Percentiles rank a stretch among this genome's conserved stretches.
Evolutionary conservation across 352 stramenopile genomes (phyloP).

Genomic region (Pythium rishiriense): DNA sequence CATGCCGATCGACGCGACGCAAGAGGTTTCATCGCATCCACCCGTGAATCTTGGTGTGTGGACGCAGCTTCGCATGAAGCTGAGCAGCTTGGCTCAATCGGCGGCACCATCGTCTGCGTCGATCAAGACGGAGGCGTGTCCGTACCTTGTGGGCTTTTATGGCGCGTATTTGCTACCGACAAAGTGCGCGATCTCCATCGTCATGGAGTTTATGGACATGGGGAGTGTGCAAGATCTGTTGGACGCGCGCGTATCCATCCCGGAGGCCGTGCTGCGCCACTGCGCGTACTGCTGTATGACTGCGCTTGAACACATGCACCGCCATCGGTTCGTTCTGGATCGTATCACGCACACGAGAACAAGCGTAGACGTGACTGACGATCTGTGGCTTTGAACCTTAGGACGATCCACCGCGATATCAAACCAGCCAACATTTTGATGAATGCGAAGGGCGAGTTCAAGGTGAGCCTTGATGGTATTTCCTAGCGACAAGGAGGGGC

Average conservation of each 20-base stretch:
- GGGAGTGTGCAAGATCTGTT: constrained; percentile 84
- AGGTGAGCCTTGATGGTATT: constrained; percentile 40
- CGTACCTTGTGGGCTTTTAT: constrained; percentile 89
- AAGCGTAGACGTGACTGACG: neutral
- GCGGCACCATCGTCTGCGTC: neutral
- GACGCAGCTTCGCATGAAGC: constrained; percentile 16
- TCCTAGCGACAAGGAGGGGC: no score
- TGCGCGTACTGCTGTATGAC: constrained; percentile 81
- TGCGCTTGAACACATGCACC: constrained; percentile 87
- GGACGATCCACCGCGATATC: constrained; percentile 89
- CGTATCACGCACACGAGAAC: neutral
- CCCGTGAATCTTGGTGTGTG: constrained; percentile 4
- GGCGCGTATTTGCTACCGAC: constrained; percentile 81
- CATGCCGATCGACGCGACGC: constrained; percentile 42
- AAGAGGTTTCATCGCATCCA: no score
- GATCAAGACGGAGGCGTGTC: constrained; percentile 39
- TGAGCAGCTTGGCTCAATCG: constrained; percentile 13
- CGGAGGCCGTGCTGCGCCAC: constrained; percentile 66
- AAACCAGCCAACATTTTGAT: constrained; percentile 91
- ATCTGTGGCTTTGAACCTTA: constrained; percentile 6
- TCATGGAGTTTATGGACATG: constrained; percentile 94
- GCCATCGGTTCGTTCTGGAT: constrained; percentile 41
- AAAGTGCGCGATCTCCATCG: constrained; percentile 77
- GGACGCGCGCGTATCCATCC: constrained; percentile 43
- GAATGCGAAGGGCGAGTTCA: constrained; percentile 82